Evolutionary conservation across 2,329 filamentous ascomycete species (phyloP).

Genomic region (Epichloe hybrida): DNA sequence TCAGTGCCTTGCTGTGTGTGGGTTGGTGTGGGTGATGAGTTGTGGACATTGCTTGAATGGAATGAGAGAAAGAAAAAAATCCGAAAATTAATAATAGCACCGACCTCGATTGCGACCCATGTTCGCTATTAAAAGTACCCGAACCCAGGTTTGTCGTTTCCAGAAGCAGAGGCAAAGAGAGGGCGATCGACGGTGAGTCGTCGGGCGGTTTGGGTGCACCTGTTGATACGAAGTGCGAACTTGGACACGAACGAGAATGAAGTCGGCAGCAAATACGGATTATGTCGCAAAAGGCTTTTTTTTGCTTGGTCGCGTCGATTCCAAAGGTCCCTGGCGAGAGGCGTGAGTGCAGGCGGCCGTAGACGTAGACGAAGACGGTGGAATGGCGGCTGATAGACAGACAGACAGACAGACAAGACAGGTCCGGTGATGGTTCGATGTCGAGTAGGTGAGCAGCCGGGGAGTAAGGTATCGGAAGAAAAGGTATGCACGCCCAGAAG

Average conservation of each 20-base stretch:
- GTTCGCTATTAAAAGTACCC: conserved; percentile 12
- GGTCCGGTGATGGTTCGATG: background rate
- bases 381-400: background rate
- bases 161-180: background rate
- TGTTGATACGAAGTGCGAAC: background rate
- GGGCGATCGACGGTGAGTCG: background rate
- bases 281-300: background rate
- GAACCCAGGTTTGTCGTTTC: background rate
- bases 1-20: background rate
- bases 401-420: no score
- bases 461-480: background rate
- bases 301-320: background rate
- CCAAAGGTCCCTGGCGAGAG: background rate
- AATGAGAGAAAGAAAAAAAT: background rate
- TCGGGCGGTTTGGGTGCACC: background rate
- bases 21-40: background rate
- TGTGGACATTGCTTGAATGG: conserved; percentile 2
- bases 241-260: background rate
- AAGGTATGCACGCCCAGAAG: background rate
- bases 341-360: background rate
- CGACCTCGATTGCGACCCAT: conserved; percentile 44
- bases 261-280: background rate
- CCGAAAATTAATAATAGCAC: conserved; percentile 14
- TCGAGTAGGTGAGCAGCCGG: background rate
- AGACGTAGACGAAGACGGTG: background rate